phyloP scores from a whole-genome alignment of 768 basidiomycete species.

The Pleurotus salmoneostramineus region DNA sequence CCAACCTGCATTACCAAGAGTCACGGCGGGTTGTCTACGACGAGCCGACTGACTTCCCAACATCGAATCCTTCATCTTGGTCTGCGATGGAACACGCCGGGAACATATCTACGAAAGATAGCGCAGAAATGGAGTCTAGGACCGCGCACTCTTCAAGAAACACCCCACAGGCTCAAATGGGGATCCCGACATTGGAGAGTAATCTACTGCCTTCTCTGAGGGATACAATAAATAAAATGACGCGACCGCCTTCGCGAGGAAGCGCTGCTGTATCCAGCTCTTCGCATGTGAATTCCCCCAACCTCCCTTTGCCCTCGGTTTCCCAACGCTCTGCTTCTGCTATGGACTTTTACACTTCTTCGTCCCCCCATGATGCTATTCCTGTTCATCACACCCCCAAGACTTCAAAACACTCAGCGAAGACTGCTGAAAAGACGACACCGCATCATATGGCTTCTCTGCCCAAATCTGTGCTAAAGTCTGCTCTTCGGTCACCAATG shows the following conservation, averaged over 20 bases:
- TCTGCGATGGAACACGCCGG: background rate
- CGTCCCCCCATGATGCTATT: background rate
- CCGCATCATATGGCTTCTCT: conserved; percentile 26
- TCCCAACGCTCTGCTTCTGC: conserved; percentile 6
- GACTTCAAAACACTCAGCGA: background rate
- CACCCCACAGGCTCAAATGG: conserved; percentile 39
- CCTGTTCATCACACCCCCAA: background rate
- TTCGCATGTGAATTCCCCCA: conserved; percentile 14
- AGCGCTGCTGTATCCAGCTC: background rate
- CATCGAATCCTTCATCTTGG: background rate
- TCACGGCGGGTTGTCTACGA: background rate
- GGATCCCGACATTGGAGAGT: conserved; percentile 55
- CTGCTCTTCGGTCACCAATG: conserved; percentile 32
- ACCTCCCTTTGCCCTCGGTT: conserved; percentile 1
- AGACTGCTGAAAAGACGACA: conserved; percentile 9
- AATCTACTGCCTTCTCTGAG: conserved; percentile 66
- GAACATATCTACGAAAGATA: background rate
- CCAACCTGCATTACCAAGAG: conserved; percentile 21
- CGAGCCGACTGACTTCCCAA: background rate
- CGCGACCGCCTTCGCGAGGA: conserved; percentile 40
- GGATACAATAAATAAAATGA: conserved; percentile 76
- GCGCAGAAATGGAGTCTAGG: background rate
- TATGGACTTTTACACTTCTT: background rate
- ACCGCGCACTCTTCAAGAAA: conserved; percentile 12
- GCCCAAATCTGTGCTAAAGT: conserved; percentile 31